Evolutionary conservation across 306 rosid species (phyloP).

Genomic region (Lablab purpureus): DNA sequence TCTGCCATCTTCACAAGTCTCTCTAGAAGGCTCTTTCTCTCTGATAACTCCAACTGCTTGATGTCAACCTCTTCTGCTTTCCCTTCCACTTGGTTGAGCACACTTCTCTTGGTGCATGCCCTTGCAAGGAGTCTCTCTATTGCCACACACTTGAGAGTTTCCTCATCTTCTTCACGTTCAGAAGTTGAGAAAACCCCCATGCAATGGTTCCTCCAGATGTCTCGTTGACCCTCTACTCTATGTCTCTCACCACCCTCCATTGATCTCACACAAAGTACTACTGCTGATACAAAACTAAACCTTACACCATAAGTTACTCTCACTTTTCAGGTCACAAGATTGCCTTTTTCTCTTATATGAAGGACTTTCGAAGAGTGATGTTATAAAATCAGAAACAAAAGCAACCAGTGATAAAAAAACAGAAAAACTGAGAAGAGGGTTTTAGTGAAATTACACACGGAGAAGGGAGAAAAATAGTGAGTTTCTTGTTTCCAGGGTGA

Average conservation of each 20-base stretch:
- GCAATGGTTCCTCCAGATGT: constrained; percentile 40
- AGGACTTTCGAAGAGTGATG: background rate
- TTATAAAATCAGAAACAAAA: too few relatives aligned
- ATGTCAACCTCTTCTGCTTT: constrained; percentile 64
- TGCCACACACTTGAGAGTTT: constrained; percentile 50
- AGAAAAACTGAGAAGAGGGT: too few relatives aligned
- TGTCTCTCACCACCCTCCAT: constrained; percentile 43
- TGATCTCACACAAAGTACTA: background rate
- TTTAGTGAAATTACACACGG: too few relatives aligned
- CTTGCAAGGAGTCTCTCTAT: constrained; percentile 44
- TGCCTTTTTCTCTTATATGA: background rate
- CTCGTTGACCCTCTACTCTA: background rate
- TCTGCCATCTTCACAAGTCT: constrained; percentile 77
- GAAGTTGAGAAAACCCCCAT: constrained; percentile 50
- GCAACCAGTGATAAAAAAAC: too few relatives aligned
- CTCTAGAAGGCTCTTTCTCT: constrained; percentile 64
- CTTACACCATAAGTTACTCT: background rate
- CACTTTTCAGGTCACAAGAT: background rate
- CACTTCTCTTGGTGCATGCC: constrained; percentile 49
- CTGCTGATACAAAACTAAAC: background rate
- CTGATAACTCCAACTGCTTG: constrained; percentile 57
- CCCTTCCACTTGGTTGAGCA: constrained; percentile 56
- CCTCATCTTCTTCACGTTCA: constrained; percentile 54
- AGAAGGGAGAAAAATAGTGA: too few relatives aligned
- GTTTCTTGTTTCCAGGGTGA: too few relatives aligned